Evolutionary conservation across 345 rosid species (phyloP), one percentile per base, ranked within the genome.

Genomic region (Gossypium raimondii): DNA sequence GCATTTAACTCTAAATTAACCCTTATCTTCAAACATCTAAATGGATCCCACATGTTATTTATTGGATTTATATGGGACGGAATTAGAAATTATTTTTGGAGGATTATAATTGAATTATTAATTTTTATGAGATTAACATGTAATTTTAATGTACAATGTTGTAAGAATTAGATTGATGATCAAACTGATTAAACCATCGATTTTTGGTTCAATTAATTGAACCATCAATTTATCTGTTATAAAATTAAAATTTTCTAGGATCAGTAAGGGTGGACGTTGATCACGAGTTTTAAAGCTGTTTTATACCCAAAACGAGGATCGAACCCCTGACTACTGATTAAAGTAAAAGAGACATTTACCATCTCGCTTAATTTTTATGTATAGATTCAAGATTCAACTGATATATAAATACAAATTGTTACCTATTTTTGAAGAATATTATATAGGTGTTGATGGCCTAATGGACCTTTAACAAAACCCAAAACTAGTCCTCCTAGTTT

Each of bases 301-400:
- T 0, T 0, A 34, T 34, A 5, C 7, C 0, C 0, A 34, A 0
- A 34, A 1, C 7, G 6, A 5, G 0, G 0, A 34, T 34, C 41
- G 0, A 34, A 34, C 1, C 0, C 7, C 5, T 34, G 0, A 34
- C 0, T 5, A 4, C 1, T 1, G 41, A 1, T 34, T 34, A 34
- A 34, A 34, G 1, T 34, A 5, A 34, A 0, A 4, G 0, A 34
- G 0, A 0, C 0, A 0, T 0, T 34, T 34, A 34, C 0, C 0
- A 34, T 4, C 0, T 34, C 1, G 0, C 6, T 0, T 34, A 34
- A 34, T 0, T 34, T 34, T 1, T 0, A 34, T 4, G 0, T 29
- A 29, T 29, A 29, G 34, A 29, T 29, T 29, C 34, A 29, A 29
- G 24, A 22, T 1, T 22, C 22, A 22, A 22, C 22, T 22, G 22